Conservation (phyloP, 805 yeast genomes). For the Barnettozyma vustinii region DNA sequence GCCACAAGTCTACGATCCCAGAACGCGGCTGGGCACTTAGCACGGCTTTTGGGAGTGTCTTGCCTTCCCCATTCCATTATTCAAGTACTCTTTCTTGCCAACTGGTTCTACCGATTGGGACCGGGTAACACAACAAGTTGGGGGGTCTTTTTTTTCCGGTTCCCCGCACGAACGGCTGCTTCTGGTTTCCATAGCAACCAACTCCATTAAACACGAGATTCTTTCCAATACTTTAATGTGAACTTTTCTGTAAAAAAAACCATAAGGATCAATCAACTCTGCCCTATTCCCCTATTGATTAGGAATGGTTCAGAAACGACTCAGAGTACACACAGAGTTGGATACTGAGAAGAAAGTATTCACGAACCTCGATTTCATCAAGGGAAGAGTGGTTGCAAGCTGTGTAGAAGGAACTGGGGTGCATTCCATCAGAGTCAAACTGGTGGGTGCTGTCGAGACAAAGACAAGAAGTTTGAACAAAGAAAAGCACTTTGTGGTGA, state of each 20-base stretch:
- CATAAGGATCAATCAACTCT: neutral
- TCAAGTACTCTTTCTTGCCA: no score
- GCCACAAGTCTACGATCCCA: no score
- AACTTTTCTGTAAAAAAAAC: no score
- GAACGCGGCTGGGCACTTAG: no score
- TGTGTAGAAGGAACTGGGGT: neutral
- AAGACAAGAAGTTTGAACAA: neutral
- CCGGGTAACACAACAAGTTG: neutral
- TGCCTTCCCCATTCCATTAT: no score
- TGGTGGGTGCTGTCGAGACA: neutral
- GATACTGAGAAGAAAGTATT: neutral
- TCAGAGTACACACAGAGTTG: neutral
- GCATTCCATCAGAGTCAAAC: neutral
- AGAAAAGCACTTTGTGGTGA: neutral
- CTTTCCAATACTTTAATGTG: neutral
- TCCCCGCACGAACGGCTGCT: neutral
- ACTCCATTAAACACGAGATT: neutral
- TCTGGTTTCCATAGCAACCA: neutral
- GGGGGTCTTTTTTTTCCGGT: neutral
- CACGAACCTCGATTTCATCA: neutral
- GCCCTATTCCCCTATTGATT: neutral
- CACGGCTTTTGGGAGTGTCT: no score
- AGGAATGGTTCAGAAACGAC: neutral
- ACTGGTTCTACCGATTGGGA: no score
- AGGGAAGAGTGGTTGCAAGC: neutral